Evolutionary conservation across 2,329 filamentous ascomycete genomes (phyloP), one percentile per base, ranked within the genome.

Genomic region (Bipolaris gigantea): DNA sequence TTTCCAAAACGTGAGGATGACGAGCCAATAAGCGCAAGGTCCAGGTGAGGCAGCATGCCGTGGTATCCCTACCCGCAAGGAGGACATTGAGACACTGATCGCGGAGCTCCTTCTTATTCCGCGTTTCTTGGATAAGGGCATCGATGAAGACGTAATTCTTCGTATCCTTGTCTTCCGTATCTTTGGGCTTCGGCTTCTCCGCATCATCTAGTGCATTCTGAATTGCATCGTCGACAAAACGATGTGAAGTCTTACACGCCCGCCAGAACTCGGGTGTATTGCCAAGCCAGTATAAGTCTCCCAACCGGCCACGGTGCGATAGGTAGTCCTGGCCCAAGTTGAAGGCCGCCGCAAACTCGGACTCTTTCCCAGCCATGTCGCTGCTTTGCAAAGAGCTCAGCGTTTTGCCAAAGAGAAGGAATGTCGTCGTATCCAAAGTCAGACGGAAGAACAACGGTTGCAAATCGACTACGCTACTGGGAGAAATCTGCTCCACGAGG

Each of bases 41-140:
- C 85, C 89, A 96, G 0, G 85, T 88, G 1, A 97, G 81, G 0
- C 89, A 89, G 1, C 81, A 83, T 27, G 92, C 91, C 0, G 92
- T 96, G n/a, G 92, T 96, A 72, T 96, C 92, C 38, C 89, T 83
- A 9, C 90, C 91, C 1, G 92, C 92, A 7, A 96, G 82, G 2
- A 96, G 82, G 16, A 96, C 84, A 42, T 88, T 87, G 6, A 94
- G 81, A 41, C 96, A 80, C 73, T 96, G 90, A 73, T 94, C 89
- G 32, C 91, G 89, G 10, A 96, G 81, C 2, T 92, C 83, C 45
- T 81, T 82, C 19, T 74, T 71, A 54, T 80, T 75, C 35, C 88
- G 83, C 0, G 90, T 95, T 74, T 89, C 90, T 43, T 83, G 81
- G 36, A 89, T 89, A 1, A 96, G 81, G 19, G 89, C 89, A 72